Percentiles rank a stretch among this genome's conserved stretches.
These are phyloP conservation scores for Euphorbia peplus DNA, from an alignment of 345 rosid genomes.

Conservation along the genomic window DNA sequence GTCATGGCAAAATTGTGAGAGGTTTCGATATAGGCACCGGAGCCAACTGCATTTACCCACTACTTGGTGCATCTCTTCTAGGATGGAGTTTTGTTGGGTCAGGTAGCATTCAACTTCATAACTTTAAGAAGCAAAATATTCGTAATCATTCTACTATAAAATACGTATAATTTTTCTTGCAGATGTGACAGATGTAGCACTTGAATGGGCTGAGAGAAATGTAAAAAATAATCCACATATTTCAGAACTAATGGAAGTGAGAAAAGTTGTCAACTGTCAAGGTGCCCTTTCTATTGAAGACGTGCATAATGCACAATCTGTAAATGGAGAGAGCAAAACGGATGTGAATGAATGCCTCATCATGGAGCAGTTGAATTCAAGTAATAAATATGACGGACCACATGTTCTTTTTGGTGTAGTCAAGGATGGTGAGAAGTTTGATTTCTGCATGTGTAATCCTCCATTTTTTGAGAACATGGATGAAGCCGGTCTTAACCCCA, in stretches of 20 bases:
- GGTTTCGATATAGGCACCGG: slow-evolving; percentile 97
- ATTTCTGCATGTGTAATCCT: slow-evolving; percentile 97
- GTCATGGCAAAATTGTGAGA: slow-evolving; percentile 37
- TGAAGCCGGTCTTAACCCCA: slow-evolving; percentile 86
- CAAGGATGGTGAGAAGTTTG: slow-evolving; percentile 66
- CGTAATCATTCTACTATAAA: neutral
- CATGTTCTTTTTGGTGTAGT: slow-evolving; percentile 64
- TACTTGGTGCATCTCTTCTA: slow-evolving; percentile 80
- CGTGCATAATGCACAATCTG: slow-evolving; percentile 17
- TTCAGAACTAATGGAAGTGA: slow-evolving; percentile 64
- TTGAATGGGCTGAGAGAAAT: slow-evolving; percentile 87
- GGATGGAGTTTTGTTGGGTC: slow-evolving; percentile 84
- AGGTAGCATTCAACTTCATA: slow-evolving; percentile 42
- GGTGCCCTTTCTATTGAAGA: slow-evolving; percentile 17
- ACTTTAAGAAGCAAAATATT: neutral
- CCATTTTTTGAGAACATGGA: slow-evolving; percentile 83
- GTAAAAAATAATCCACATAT: slow-evolving; percentile 61
- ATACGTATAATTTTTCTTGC: slow-evolving; percentile 14
- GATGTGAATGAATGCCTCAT: slow-evolving; percentile 18
- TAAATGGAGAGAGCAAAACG: slow-evolving; percentile 21
- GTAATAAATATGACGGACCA: slow-evolving; percentile 38
- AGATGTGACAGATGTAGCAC: slow-evolving; percentile 82
- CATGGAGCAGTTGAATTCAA: no score
- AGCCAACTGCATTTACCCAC: slow-evolving; percentile 92
- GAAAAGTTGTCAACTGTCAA: slow-evolving; percentile 42